Conservation (phyloP, 164 flowering plant species). For the Nymphaea colorata region DNA sequence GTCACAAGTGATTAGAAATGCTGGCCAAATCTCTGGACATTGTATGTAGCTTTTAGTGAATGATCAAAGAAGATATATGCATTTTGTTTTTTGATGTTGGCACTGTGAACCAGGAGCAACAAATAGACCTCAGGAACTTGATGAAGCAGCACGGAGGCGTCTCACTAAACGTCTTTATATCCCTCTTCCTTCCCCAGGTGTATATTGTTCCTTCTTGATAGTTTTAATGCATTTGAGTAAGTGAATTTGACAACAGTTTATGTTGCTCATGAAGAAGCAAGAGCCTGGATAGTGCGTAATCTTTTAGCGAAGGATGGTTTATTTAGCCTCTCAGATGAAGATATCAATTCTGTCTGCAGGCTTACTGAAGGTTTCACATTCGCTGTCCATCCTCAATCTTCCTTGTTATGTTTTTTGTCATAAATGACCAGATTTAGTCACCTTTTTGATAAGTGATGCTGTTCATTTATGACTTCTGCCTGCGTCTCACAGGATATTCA, state of each 20-base stretch:
- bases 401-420: no score
- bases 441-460: no score
- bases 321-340: conserved; percentile 73
- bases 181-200: conserved; percentile 95
- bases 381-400: no score
- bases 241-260: background rate
- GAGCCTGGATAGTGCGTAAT: conserved; percentile 89
- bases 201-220: background rate
- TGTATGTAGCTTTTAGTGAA: no score
- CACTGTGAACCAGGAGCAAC: conserved; percentile 65
- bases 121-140: conserved; percentile 97
- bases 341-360: conserved; percentile 59
- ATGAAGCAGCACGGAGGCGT: conserved; percentile 96
- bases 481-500: conserved; percentile 57
- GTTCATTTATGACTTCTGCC: no score
- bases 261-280: conserved; percentile 52
- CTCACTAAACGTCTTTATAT: conserved; percentile 91
- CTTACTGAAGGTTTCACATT: conserved; percentile 53
- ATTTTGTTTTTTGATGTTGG: no score
- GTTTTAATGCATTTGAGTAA: background rate
- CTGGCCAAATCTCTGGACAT: no score
- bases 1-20: no score
- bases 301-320: conserved; percentile 84
- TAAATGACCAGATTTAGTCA: no score
- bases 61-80: no score